Evolutionary conservation across 805 yeast genomes (phyloP).

Genomic region (Starmerella ratchasimensis): DNA sequence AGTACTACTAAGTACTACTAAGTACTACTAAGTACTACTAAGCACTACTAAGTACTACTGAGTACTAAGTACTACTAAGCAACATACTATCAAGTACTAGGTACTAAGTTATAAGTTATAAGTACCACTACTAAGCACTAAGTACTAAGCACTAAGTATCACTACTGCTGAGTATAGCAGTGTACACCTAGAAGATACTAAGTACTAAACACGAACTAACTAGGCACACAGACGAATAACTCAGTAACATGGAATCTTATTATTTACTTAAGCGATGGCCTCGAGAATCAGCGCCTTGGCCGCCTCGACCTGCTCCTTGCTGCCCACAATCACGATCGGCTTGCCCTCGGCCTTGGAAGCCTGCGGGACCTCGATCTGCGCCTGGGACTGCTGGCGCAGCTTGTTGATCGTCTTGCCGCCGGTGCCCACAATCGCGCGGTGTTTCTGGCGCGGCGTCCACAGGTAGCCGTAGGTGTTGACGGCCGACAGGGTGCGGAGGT

Average conservation of each 20-base stretch:
- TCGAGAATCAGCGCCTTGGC: conserved; percentile 10
- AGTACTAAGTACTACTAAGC: no score
- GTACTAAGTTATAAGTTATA: no score
- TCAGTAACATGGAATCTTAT: neutral
- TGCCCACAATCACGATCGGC: conserved; percentile 10
- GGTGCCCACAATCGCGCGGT: conserved; percentile 46
- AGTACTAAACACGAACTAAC: neutral
- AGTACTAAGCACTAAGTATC: no score
- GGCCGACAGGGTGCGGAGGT: conserved; percentile 35
- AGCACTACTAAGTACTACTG: no score
- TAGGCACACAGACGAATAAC: neutral
- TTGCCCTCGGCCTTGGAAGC: neutral
- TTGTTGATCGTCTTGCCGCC: conserved; percentile 54
- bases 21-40: no score
- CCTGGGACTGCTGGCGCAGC: conserved; percentile 41
- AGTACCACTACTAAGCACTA: no score
- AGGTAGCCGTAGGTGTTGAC: conserved; percentile 47
- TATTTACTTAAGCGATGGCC: neutral
- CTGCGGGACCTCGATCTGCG: conserved; percentile 15
- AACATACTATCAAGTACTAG: no score
- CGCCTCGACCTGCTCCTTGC: conserved; percentile 8
- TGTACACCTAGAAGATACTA: neutral
- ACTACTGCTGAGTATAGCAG: no score
- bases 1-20: no score
- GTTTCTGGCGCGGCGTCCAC: conserved; percentile 33